These are phyloP conservation scores for Gomphus sp. DNA, from an alignment of 1,284 basidiomycete genomes.

Conservation along the genomic window DNA sequence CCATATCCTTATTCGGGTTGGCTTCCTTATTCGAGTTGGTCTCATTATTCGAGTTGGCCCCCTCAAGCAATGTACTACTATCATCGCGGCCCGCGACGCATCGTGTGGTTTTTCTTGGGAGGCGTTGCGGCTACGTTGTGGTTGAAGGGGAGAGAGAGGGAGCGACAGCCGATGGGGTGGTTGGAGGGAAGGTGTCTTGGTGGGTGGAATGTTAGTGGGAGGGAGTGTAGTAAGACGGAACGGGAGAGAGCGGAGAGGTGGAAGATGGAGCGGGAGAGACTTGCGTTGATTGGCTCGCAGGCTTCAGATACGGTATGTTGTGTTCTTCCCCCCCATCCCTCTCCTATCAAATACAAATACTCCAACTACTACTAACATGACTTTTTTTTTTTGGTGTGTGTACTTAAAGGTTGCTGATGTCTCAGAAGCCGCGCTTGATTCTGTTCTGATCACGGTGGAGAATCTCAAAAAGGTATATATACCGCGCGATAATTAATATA, in stretches of 20 bases:
- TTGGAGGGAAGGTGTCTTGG: not conserved
- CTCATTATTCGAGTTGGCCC: not conserved
- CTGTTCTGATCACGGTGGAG: slow-evolving; percentile 44
- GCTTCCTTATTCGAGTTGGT: too few species aligned
- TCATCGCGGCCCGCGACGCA: slow-evolving; percentile 36
- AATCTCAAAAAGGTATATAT: slow-evolving; percentile 51
- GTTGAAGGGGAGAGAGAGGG: slow-evolving; percentile 17
- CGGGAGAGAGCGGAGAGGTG: not conserved
- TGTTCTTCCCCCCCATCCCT: too few species aligned
- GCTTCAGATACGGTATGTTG: slow-evolving; percentile 1
- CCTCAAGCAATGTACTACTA: slow-evolving; percentile 18
- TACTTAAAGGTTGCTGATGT: slow-evolving; percentile 45
- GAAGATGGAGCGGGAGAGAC: not conserved
- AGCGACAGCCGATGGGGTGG: not conserved
- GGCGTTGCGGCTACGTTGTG: slow-evolving; percentile 43
- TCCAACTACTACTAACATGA: too few species aligned
- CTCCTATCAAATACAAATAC: too few species aligned
- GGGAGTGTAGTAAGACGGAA: not conserved
- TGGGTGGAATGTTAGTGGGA: not conserved
- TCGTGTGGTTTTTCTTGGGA: slow-evolving; percentile 61
- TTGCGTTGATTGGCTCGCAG: not conserved
- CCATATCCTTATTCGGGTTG: too few species aligned
- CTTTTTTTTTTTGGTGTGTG: too few species aligned
- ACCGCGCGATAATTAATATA: too few species aligned
- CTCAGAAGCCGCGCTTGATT: slow-evolving; percentile 62